Base-by-base conservation (phyloP, 1,284 basidiomycete genomes). In the Baeospora myosura region DNA sequence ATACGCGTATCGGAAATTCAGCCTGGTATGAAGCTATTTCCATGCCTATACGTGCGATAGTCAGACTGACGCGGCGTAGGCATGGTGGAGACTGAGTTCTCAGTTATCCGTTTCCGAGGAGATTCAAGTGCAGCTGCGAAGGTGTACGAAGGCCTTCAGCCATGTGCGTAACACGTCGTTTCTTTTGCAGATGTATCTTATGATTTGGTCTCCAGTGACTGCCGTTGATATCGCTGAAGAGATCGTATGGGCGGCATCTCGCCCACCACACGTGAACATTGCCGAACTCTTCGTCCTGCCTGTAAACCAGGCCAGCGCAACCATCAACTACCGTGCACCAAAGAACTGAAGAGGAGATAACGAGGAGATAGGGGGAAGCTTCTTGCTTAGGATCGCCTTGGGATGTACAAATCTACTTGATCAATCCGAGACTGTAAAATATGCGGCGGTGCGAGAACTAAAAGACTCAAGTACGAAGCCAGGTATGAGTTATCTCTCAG, bases 31-130 rank as follows among this genome's bases (percentile, higher is more conserved):
- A n/a, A n/a, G n/a, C n/a, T n/a, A n/a, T n/a, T 26, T 42, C 26
- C 22, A 22, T 28, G 18, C 25, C 21, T n/a, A 26, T 5, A 14
- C 21, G 16, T 34, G 18, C 25, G 38, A 26, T 44, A 44, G 28
- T 44, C 31, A 35, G 33, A 42, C 36, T 25, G 26, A 41, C 28
- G 47, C 41, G 35, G 16, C 42, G 4, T 49, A 81, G 87, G 86
- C 22, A 86, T 92, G 87, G 90, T 92, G 35, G 88, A 93, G 64
- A 91, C 89, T 2, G 88, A 90, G 56, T 98, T 98, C 69, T 93
- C 89, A 1, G 58, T 96, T 44, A 74, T 91, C 22, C 81, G 94
- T 6, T 97, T 79, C 74, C 74, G 85, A 37, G 94, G 94, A 0
- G 87, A 97, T 62, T 76, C 79, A 51, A 50, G 63, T 5, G 78